These are phyloP conservation scores for Paramecium bursaria DNA, from an alignment of 73 alveolate species.

Conservation along the genomic window DNA sequence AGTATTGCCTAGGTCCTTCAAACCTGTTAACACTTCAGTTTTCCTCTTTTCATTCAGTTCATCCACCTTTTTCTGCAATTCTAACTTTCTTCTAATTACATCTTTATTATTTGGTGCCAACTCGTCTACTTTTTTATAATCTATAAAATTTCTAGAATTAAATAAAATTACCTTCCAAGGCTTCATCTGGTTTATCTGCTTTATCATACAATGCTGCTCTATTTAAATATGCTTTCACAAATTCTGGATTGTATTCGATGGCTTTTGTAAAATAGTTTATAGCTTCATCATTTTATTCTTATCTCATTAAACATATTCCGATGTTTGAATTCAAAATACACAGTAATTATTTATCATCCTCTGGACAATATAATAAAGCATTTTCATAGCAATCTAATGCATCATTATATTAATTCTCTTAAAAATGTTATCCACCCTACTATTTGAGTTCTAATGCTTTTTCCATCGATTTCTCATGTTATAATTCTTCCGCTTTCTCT, in stretches of 20 bases:
- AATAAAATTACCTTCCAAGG: conserved; percentile 59
- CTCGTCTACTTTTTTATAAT: conserved; percentile 55
- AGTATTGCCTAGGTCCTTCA: conserved; percentile 73
- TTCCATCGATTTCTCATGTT: conserved; percentile 16
- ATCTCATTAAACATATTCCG: conserved; percentile 55
- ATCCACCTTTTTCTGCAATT: conserved; percentile 26
- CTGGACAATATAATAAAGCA: conserved; percentile 67
- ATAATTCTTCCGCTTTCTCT: conserved; percentile 4
- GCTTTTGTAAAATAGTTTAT: conserved; percentile 64
- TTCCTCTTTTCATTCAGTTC: conserved; percentile 46
- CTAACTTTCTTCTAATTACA: conserved; percentile 8
- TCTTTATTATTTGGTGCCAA: conserved; percentile 50
- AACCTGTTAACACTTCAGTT: conserved; percentile 62
- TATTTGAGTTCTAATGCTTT: conserved; percentile 69
- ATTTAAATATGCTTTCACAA: conserved; percentile 67
- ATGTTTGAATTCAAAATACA: conserved; percentile 69
- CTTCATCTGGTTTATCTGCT: conserved; percentile 68
- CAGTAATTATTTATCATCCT: conserved; percentile 49
- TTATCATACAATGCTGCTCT: conserved; percentile 69
- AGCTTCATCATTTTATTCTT: conserved; percentile 52
- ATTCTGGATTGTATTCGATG: conserved; percentile 67
- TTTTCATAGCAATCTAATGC: conserved; percentile 51
- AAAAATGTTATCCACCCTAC: conserved; percentile 54
- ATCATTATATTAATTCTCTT: conserved; percentile 16
- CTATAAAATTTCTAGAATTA: conserved; percentile 55